These are phyloP conservation scores for Phlebopus sp. DNA, from an alignment of 1,284 basidiomycete species.

Conservation along the genomic window DNA sequence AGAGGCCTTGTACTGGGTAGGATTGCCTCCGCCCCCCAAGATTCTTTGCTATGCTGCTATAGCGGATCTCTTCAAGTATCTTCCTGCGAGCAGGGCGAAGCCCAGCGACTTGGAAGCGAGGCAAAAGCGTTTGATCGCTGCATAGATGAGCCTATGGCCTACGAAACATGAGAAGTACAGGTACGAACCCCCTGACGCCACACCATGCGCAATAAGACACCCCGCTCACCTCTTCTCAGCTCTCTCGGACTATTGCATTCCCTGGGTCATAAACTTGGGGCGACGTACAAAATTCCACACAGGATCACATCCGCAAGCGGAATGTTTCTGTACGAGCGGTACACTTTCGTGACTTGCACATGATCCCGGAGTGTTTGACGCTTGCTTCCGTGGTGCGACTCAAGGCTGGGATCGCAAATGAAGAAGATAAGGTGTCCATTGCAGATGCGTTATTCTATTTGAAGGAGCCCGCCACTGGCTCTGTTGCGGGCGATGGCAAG, in stretches of 20 bases:
- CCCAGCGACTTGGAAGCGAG: conserved; percentile 57
- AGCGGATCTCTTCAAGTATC: conserved; percentile 70
- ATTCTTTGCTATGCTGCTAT: conserved; percentile 65
- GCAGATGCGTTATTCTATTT: conserved; percentile 57
- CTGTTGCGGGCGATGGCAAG: conserved; percentile 55
- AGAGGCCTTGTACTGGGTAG: conserved; percentile 70
- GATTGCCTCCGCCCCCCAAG: conserved; percentile 58
- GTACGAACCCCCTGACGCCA: conserved; percentile 31
- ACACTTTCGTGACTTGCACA: conserved; percentile 9
- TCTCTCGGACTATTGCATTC: conserved; percentile 72
- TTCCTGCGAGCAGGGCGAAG: conserved; percentile 62
- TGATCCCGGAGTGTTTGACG: conserved; percentile 63
- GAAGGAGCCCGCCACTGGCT: conserved; percentile 54
- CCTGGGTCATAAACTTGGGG: conserved; percentile 74
- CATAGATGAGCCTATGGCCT: conserved; percentile 81
- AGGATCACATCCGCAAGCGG: conserved; percentile 72
- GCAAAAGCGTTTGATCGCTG: conserved; percentile 70
- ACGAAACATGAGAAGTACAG: conserved; percentile 51
- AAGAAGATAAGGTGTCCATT: conserved; percentile 58
- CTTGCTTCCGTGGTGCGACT: conserved; percentile 62
- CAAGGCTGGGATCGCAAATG: conserved; percentile 51
- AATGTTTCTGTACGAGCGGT: neutral
- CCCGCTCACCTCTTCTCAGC: conserved; percentile 32
- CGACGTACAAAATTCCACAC: conserved; percentile 74
- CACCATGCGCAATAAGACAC: neutral